phyloP scores from a whole-genome alignment of 1,139 yeast genomes.

The Candida sp. region DNA sequence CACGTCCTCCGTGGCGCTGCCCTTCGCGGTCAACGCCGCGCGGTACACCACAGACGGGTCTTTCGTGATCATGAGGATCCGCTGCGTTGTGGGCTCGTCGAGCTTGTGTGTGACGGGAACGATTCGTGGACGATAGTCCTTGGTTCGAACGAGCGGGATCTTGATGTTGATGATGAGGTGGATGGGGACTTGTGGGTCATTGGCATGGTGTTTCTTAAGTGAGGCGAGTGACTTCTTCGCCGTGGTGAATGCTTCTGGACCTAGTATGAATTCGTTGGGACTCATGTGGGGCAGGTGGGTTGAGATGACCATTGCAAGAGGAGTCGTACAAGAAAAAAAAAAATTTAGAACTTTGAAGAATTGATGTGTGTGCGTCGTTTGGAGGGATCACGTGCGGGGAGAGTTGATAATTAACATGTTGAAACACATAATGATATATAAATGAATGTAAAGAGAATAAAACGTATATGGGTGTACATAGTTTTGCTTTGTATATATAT shows the following conservation, averaged over 20 bases:
- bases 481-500: neutral
- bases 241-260: constrained; percentile 25
- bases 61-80: constrained; percentile 65
- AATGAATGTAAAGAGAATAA: too few relatives aligned
- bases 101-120: constrained; percentile 61
- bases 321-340: constrained; percentile 1
- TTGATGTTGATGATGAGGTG: constrained; percentile 59
- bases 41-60: constrained; percentile 68
- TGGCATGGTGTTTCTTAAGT: constrained; percentile 17
- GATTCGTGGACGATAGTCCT: constrained; percentile 68
- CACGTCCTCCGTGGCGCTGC: constrained; percentile 58
- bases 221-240: constrained; percentile 29
- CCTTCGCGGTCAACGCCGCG: constrained; percentile 46
- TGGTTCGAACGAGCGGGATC: constrained; percentile 48
- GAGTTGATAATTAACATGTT: too few relatives aligned
- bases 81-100: constrained; percentile 48
- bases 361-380: neutral
- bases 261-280: constrained; percentile 22
- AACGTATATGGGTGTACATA: neutral
- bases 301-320: constrained; percentile 4
- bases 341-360: neutral
- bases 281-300: neutral
- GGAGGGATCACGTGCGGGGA: neutral
- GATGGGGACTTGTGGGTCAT: constrained; percentile 23
- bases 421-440: neutral